These are phyloP conservation scores for Piloderma croceum DNA, from an alignment of 768 basidiomycete genomes.

Conservation along the genomic window DNA sequence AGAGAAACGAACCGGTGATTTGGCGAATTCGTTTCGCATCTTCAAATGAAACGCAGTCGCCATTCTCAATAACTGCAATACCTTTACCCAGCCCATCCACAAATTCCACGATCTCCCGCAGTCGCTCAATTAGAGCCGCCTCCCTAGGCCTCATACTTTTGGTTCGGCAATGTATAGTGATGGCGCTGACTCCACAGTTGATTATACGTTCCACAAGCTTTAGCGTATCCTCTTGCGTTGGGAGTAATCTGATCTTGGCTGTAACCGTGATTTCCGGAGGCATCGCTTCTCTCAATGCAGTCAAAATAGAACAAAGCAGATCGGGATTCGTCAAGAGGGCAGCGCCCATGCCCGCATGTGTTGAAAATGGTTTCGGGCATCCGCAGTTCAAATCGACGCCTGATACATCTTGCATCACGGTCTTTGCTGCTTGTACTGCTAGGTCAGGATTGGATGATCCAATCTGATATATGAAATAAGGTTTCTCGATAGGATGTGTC, in stretches of 20 bases:
- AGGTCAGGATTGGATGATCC: conserved; percentile 86
- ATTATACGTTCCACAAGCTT: conserved; percentile 86
- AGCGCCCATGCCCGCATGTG: conserved; percentile 93
- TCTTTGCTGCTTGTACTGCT: conserved; percentile 87
- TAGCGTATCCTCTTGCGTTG: conserved; percentile 82
- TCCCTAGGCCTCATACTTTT: conserved; percentile 85
- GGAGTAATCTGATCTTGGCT: conserved; percentile 88
- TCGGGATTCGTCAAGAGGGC: conserved; percentile 91
- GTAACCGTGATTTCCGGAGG: conserved; percentile 81
- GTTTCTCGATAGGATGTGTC: conserved; percentile 91
- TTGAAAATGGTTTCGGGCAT: conserved; percentile 95
- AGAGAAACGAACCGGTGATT: conserved; percentile 55
- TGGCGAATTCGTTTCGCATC: conserved; percentile 73
- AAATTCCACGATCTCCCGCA: conserved; percentile 82
- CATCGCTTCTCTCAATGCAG: conserved; percentile 65
- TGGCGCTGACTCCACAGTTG: conserved; percentile 77
- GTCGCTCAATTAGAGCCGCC: conserved; percentile 66
- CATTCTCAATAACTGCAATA: conserved; percentile 91
- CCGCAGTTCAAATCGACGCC: conserved; percentile 98
- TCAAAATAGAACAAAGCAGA: conserved; percentile 82
- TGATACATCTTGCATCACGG: conserved; percentile 81
- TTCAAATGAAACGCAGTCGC: conserved; percentile 77
- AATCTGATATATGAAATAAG: conserved; percentile 92
- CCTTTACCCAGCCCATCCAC: conserved; percentile 69
- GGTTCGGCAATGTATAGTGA: conserved; percentile 96